Evolutionary conservation across 2,329 filamentous ascomycete species (phyloP).

Genomic region (Sphaerulina musiva): DNA sequence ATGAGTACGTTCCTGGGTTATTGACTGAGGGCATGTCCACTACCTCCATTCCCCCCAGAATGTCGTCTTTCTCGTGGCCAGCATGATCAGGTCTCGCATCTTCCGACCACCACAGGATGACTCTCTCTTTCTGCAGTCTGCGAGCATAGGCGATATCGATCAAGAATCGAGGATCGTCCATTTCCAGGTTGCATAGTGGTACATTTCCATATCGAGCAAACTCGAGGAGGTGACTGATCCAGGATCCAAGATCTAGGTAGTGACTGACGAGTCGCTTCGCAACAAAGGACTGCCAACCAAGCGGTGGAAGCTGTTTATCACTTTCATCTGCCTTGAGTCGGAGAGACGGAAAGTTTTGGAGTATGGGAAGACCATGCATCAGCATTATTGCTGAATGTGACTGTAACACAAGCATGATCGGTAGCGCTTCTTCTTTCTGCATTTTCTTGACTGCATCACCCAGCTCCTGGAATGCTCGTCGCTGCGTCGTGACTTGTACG

Average conservation of each 20-base stretch:
- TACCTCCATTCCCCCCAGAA: slow-evolving; percentile 75
- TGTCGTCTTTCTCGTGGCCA: slow-evolving; percentile 88
- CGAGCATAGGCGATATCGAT: slow-evolving; percentile 95
- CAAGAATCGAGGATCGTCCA: slow-evolving; percentile 85
- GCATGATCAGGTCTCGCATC: slow-evolving; percentile 86
- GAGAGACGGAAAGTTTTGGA: slow-evolving; percentile 79
- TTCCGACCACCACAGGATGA: slow-evolving; percentile 95
- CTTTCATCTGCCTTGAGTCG: slow-evolving; percentile 72
- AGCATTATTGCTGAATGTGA: slow-evolving; percentile 77
- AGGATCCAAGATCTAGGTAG: slow-evolving; percentile 86
- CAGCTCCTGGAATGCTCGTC: slow-evolving; percentile 83
- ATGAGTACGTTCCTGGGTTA: slow-evolving; percentile 86
- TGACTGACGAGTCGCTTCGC: slow-evolving; percentile 80
- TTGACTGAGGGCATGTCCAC: slow-evolving; percentile 84
- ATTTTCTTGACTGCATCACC: slow-evolving; percentile 85
- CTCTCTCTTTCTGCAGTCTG: slow-evolving; percentile 79
- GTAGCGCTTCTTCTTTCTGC: slow-evolving; percentile 72
- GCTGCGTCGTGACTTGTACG: slow-evolving; percentile 77
- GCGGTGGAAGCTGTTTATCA: slow-evolving; percentile 79
- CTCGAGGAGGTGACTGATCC: slow-evolving; percentile 81
- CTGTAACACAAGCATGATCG: slow-evolving; percentile 81
- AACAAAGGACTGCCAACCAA: slow-evolving; percentile 89
- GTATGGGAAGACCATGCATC: slow-evolving; percentile 73
- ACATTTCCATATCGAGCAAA: slow-evolving; percentile 89
- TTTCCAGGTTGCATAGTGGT: slow-evolving; percentile 89